Conservation (phyloP, 257 asterid species). For the Leonotis leonurus region DNA sequence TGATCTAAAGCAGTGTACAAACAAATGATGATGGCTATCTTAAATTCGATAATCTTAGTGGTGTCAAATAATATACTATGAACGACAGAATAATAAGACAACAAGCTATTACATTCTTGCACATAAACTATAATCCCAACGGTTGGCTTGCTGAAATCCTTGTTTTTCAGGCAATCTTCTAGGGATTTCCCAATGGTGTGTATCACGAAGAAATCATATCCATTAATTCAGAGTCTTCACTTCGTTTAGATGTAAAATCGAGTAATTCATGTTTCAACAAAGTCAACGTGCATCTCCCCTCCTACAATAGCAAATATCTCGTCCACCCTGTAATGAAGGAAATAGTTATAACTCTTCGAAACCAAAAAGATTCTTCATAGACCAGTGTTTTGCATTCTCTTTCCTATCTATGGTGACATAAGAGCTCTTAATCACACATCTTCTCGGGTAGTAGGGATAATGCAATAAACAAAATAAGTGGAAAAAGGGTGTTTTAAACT, state of each 20-base stretch:
- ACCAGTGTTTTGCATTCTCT: neutral
- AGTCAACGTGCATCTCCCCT: constrained; percentile 58
- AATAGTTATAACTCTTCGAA: neutral
- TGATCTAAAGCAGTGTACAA: too few species aligned
- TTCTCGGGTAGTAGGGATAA: too few species aligned
- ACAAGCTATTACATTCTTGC: too few species aligned
- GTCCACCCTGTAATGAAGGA: constrained; percentile 44
- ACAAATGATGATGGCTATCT: too few species aligned
- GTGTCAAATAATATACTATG: too few species aligned
- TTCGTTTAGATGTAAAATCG: neutral
- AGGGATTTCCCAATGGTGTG: too few species aligned
- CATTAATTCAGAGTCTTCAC: neutral
- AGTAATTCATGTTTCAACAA: constrained; percentile 24
- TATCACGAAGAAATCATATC: neutral
- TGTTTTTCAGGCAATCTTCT: too few species aligned
- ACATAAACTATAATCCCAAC: too few species aligned
- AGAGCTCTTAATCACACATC: neutral
- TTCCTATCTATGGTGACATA: neutral
- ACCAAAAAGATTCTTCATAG: neutral
- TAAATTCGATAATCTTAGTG: too few species aligned
- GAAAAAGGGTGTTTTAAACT: too few species aligned
- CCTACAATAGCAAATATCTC: constrained; percentile 52
- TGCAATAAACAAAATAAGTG: neutral
- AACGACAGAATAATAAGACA: too few species aligned
- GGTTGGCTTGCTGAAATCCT: too few species aligned